Evolutionary conservation across 2,329 filamentous ascomycete species (phyloP).

Genomic region (Paecilomyces dactylethromorphus): DNA sequence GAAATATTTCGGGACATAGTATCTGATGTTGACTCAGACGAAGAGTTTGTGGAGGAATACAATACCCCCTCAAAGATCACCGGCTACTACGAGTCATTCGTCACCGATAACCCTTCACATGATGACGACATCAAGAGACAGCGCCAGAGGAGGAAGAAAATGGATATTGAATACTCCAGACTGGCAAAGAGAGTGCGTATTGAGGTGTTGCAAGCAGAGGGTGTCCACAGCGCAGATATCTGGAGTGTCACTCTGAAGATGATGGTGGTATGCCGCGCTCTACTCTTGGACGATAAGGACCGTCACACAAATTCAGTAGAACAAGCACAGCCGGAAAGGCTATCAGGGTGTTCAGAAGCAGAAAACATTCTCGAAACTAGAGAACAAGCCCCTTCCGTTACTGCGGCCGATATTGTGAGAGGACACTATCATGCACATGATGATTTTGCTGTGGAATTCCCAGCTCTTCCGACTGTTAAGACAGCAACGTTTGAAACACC

Average conservation of each 20-base stretch:
- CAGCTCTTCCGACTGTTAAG: neutral
- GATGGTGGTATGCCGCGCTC: conserved; percentile 18
- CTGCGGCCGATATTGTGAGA: neutral
- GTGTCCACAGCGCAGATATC: conserved; percentile 17
- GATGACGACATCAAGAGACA: conserved; percentile 7
- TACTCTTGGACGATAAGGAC: conserved; percentile 24
- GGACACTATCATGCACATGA: conserved; percentile 8
- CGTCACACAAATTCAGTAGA: conserved; percentile 1
- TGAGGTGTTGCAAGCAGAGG: conserved; percentile 18
- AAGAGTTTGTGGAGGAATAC: neutral
- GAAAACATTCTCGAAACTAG: conserved; percentile 1
- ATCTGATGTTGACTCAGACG: conserved; percentile 7
- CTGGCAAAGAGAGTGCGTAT: conserved; percentile 23
- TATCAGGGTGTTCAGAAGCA: neutral
- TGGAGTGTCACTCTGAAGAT: conserved; percentile 22
- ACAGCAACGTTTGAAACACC: neutral
- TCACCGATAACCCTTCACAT: neutral
- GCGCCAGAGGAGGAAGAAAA: conserved; percentile 18
- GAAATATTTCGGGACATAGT: conserved; percentile 8
- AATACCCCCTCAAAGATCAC: neutral
- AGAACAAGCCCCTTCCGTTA: neutral
- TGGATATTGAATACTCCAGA: conserved; percentile 16
- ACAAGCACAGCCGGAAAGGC: neutral
- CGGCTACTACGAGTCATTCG: neutral
- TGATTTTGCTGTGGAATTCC: conserved; percentile 15